These are phyloP conservation scores for Mycena olivaceomarginata DNA, from an alignment of 768 basidiomycete genomes.

Conservation along the genomic window DNA sequence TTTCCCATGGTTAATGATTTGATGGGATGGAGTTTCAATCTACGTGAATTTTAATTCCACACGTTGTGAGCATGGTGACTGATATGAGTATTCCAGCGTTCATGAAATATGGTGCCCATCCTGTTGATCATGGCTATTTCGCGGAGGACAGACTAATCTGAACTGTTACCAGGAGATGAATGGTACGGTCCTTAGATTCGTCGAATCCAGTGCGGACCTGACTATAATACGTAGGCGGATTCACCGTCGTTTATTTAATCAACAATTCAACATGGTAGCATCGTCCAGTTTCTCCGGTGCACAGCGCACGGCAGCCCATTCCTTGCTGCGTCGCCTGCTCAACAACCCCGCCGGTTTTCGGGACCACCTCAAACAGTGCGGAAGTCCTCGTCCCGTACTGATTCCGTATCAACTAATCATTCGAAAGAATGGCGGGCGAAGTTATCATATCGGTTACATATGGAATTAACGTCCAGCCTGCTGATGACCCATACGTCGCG, in stretches of 20 bases:
- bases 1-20: conserved; percentile 39
- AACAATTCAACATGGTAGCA: conserved; percentile 6
- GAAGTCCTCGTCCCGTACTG: conserved; percentile 1
- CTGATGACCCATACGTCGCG: conserved; percentile 55
- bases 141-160: background rate
- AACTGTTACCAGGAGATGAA: conserved; percentile 5
- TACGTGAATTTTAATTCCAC: conserved; percentile 6
- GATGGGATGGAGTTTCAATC: conserved; percentile 34
- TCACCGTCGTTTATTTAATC: conserved; percentile 29
- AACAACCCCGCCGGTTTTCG: conserved; percentile 21
- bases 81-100: background rate
- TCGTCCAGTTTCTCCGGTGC: background rate
- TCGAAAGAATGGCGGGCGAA: conserved; percentile 48
- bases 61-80: background rate
- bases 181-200: conserved; percentile 15
- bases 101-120: conserved; percentile 33
- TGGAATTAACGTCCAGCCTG: conserved; percentile 52
- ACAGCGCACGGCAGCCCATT: conserved; percentile 26
- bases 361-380: conserved; percentile 27
- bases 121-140: background rate
- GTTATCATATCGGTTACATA: conserved; percentile 54
- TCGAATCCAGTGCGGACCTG: background rate
- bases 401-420: background rate
- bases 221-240: conserved; percentile 20
- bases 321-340: conserved; percentile 41